These are phyloP conservation scores for Panellus pusillus DNA, from an alignment of 768 basidiomycete species.

Conservation along the genomic window DNA sequence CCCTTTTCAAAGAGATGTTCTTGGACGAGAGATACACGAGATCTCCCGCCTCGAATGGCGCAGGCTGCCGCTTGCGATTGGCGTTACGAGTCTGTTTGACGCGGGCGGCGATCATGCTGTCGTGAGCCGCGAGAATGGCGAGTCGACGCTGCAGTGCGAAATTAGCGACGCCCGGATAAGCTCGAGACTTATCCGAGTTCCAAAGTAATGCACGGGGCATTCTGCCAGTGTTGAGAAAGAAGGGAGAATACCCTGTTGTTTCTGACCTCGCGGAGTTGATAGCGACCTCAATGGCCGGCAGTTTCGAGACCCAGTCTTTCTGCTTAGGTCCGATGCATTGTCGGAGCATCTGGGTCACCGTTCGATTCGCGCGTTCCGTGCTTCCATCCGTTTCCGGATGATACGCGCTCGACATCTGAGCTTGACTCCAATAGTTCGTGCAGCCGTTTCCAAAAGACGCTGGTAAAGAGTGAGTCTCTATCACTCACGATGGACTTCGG, in stretches of 20 bases:
- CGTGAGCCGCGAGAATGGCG: conserved; percentile 26
- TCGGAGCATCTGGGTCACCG: not conserved
- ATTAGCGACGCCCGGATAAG: not conserved
- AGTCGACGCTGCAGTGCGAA: conserved; percentile 8
- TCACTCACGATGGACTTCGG: not conserved
- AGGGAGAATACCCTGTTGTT: not conserved
- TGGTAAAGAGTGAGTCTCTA: not conserved
- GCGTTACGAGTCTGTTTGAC: conserved; percentile 24
- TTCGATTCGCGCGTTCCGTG: conserved; percentile 3
- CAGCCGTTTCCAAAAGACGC: not conserved
- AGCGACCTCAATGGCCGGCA: not conserved
- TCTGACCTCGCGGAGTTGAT: not conserved
- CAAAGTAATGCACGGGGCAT: conserved; percentile 22
- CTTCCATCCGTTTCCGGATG: not conserved
- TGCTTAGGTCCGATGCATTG: conserved; percentile 3
- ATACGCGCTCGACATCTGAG: not conserved
- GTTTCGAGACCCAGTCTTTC: conserved; percentile 1
- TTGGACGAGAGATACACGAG: conserved; percentile 26
- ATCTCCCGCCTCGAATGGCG: not conserved
- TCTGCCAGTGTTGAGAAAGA: conserved; percentile 20
- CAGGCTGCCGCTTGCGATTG: conserved; percentile 18
- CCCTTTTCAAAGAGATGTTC: conserved; percentile 30
- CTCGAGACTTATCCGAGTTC: not conserved
- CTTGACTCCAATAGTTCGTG: not conserved
- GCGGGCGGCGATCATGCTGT: conserved; percentile 28